Evolutionary conservation across 306 rosid genomes (phyloP).

Genomic region (Sphenostylis stenocarpa): DNA sequence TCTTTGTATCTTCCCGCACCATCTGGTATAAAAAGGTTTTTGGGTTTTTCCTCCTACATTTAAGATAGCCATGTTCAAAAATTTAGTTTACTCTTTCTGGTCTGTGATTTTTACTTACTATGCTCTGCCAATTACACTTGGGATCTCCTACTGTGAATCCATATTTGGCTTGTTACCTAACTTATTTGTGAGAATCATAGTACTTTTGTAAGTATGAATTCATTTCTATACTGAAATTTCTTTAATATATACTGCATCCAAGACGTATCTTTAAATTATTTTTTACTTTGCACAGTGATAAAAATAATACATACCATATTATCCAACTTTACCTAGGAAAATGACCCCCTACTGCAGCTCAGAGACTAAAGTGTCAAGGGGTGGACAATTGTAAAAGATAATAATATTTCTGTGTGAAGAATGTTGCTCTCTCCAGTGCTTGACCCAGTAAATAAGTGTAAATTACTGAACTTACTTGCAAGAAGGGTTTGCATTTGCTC

Average conservation of each 20-base stretch:
- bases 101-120: not conserved
- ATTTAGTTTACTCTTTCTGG: not conserved
- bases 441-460: constrained; percentile 15
- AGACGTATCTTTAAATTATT: not conserved
- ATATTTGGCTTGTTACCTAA: constrained; percentile 4
- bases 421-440: not conserved
- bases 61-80: not conserved
- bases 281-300: not conserved
- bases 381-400: not conserved
- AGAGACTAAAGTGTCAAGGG: not conserved
- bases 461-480: constrained; percentile 38
- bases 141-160: not conserved
- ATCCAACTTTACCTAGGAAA: not conserved
- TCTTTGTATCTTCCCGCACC: not conserved
- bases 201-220: not conserved
- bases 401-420: not conserved
- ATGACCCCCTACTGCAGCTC: not conserved
- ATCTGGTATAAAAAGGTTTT: not conserved
- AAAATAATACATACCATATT: not conserved
- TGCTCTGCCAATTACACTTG: not conserved
- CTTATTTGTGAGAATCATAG: not conserved
- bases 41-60: not conserved
- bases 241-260: not conserved
- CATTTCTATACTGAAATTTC: not conserved
- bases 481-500: constrained; percentile 94